Percentiles rank a stretch among this genome's conserved stretches.
These are phyloP conservation scores for Calonectria pauciramosa DNA, from an alignment of 2,329 filamentous ascomycete species.

Conservation along the genomic window DNA sequence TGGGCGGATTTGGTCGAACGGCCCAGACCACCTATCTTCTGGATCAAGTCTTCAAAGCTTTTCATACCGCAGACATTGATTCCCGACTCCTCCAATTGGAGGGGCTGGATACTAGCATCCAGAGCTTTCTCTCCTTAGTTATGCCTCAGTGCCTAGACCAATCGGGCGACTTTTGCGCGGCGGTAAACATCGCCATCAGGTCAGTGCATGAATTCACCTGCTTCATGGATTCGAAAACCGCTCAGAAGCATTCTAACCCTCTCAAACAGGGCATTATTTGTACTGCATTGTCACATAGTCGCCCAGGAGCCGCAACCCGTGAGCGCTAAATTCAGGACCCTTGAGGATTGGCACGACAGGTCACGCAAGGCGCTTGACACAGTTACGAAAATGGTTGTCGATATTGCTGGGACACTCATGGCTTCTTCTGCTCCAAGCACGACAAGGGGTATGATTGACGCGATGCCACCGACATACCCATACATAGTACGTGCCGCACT, in stretches of 20 bases:
- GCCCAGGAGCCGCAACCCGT: background rate
- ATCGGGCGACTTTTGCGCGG: background rate
- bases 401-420: background rate
- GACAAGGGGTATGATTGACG: background rate
- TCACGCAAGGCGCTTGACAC: slow-evolving; percentile 3
- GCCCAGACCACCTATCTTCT: slow-evolving; percentile 13
- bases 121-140: background rate
- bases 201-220: background rate
- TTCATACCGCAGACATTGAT: background rate
- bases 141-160: background rate
- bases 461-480: background rate
- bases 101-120: background rate
- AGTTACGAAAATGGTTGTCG: slow-evolving; percentile 8
- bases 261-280: background rate
- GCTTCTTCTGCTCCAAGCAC: background rate
- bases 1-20: slow-evolving; percentile 5
- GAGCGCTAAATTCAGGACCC: background rate
- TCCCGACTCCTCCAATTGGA: background rate
- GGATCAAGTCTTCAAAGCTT: background rate
- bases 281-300: slow-evolving; percentile 15
- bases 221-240: too few relatives aligned
- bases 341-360: background rate
- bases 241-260: background rate
- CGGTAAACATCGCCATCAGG: slow-evolving; percentile 1
- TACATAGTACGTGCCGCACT: background rate